phyloP scores from a whole-genome alignment of 1,139 yeast species.

The Magnusiomyces suaveolens region DNA sequence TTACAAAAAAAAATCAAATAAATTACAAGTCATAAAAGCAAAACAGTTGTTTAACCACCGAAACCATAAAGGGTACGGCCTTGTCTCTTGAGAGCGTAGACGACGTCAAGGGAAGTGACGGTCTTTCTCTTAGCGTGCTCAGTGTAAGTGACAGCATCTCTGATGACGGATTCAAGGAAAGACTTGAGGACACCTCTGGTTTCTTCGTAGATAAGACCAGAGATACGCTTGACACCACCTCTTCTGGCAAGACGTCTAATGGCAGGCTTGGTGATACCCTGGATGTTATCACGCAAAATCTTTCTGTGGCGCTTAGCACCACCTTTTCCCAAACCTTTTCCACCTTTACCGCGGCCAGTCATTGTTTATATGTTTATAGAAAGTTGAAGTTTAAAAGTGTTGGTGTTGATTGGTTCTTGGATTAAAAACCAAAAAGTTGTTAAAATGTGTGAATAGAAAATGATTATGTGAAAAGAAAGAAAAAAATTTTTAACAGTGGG shows the following conservation, averaged over 20 bases:
- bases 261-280: constrained; percentile 99
- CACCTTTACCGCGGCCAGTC: constrained; percentile 99
- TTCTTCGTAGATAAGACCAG: constrained; percentile 97
- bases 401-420: not conserved
- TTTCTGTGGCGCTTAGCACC: constrained; percentile 99
- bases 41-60: constrained; percentile 65
- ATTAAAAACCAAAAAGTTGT: not conserved
- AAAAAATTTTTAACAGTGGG: constrained; percentile 3
- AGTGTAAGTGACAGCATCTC: constrained; percentile 98
- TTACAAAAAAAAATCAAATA: not conserved
- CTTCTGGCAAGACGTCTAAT: constrained; percentile 99
- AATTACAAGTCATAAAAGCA: not conserved
- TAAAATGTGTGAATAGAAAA: constrained; percentile 8
- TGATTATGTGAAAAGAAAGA: not conserved
- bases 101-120: constrained; percentile 96
- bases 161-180: constrained; percentile 92
- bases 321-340: constrained; percentile 97
- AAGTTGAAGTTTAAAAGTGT: constrained; percentile 1
- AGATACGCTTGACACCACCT: constrained; percentile 99
- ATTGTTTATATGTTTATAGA: constrained; percentile 38
- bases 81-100: constrained; percentile 99
- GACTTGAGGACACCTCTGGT: constrained; percentile 95
- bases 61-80: constrained; percentile 99
- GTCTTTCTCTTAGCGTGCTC: constrained; percentile 99
- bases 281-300: constrained; percentile 98